Evolutionary conservation across 169 alveolate genomes (phyloP).

Genomic region (Eimeria sp.): DNA sequence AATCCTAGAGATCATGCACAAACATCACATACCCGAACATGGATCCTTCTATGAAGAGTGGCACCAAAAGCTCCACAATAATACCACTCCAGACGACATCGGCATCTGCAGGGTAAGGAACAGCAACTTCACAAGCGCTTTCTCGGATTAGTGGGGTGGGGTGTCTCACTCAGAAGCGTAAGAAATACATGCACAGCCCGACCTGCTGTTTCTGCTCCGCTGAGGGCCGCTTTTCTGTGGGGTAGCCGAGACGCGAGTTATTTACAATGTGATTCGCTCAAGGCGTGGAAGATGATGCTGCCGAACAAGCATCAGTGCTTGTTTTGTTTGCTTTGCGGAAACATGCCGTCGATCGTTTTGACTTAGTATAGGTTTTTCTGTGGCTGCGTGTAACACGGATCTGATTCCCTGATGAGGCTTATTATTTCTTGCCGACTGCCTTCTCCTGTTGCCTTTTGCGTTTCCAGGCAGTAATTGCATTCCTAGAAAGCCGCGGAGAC

Average conservation of each 20-base stretch:
- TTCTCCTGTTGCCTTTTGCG: neutral
- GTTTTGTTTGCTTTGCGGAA: neutral
- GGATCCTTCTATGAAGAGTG: conserved; percentile 96
- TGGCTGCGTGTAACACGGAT: neutral
- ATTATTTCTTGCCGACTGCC: neutral
- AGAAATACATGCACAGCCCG: neutral
- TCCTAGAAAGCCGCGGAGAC: conserved; percentile 90
- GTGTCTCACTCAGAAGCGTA: neutral
- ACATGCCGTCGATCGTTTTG: neutral
- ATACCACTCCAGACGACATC: conserved; percentile 97
- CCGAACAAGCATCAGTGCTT: neutral
- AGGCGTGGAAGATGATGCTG: neutral
- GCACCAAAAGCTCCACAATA: conserved; percentile 97
- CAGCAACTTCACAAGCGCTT: neutral
- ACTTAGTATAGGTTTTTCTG: neutral
- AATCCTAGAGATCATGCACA: conserved; percentile 95
- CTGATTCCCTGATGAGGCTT: neutral
- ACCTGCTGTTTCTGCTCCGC: neutral
- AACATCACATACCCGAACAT: conserved; percentile 90
- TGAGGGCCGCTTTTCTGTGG: neutral
- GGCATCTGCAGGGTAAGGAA: conserved; percentile 86
- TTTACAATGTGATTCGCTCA: neutral
- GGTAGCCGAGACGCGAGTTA: neutral
- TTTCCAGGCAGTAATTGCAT: conserved; percentile 91
- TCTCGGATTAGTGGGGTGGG: neutral